Conservation (phyloP, 352 stramenopile species). For the Phytophthora agathidicida region DNA sequence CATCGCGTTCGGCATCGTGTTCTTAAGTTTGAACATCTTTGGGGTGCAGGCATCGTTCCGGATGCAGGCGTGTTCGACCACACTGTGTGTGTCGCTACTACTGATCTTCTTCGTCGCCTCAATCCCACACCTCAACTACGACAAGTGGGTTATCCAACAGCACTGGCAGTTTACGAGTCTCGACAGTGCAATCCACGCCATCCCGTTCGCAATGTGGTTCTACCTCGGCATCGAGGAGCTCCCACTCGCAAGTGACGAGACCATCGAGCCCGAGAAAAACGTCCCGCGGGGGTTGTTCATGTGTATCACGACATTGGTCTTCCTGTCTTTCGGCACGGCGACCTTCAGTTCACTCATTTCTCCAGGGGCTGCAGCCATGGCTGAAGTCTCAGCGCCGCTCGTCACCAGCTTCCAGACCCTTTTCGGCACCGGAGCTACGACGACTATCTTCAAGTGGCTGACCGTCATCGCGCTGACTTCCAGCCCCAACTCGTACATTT, state of each 20-base stretch:
- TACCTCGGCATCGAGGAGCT: constrained; percentile 56
- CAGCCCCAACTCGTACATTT: constrained; percentile 78
- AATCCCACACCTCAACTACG: constrained; percentile 55
- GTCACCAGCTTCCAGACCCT: constrained; percentile 53
- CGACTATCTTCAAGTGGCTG: constrained; percentile 66
- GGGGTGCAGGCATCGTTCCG: constrained; percentile 68
- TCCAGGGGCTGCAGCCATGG: constrained; percentile 49
- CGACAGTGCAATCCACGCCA: constrained; percentile 49
- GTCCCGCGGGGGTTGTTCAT: constrained; percentile 63
- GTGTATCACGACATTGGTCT: constrained; percentile 61
- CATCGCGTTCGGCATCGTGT: constrained; percentile 58
- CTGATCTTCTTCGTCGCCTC: constrained; percentile 66
- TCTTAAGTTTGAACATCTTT: constrained; percentile 63
- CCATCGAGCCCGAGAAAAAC: constrained; percentile 76
- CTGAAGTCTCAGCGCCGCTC: constrained; percentile 35
- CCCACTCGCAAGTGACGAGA: constrained; percentile 74
- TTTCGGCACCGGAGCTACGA: constrained; percentile 64
- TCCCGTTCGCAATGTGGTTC: constrained; percentile 71
- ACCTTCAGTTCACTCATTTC: constrained; percentile 73
- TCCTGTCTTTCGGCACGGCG: constrained; percentile 64
- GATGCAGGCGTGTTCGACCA: constrained; percentile 64
- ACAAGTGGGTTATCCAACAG: constrained; percentile 59
- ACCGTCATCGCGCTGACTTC: constrained; percentile 64
- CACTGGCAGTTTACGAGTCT: constrained; percentile 59
- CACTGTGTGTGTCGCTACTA: constrained; percentile 57